These are phyloP conservation scores for Daldinia bambusicola DNA, from an alignment of 495 filamentous ascomycete genomes.

Conservation along the genomic window DNA sequence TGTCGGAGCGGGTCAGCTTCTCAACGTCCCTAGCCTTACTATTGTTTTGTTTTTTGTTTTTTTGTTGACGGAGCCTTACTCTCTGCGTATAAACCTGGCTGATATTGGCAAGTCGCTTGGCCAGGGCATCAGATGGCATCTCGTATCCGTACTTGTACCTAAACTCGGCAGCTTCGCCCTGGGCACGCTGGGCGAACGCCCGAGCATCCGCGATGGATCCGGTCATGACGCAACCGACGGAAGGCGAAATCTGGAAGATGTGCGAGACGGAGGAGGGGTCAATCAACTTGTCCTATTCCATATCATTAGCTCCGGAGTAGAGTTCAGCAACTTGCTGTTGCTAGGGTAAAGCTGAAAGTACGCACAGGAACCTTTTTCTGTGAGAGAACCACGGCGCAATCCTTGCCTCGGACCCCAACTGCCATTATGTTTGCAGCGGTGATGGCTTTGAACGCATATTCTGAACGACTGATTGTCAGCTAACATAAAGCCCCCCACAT, in stretches of 20 bases:
- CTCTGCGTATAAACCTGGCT: conserved; percentile 98
- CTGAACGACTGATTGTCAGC: conserved; percentile 61
- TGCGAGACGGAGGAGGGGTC: conserved; percentile 96
- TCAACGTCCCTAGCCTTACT: conserved; percentile 3
- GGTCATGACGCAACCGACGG: conserved; percentile 97
- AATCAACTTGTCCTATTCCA: conserved; percentile 92
- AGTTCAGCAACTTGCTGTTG: conserved; percentile 24
- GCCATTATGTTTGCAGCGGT: conserved; percentile 99
- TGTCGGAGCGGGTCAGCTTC: conserved; percentile 53
- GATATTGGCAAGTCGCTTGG: conserved; percentile 97
- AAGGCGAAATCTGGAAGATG: conserved; percentile 95
- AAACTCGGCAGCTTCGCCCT: conserved; percentile 96
- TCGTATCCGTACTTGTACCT: conserved; percentile 98
- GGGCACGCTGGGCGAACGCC: conserved; percentile 88
- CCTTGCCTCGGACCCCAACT: conserved; percentile 92
- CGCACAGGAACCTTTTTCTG: conserved; percentile 99
- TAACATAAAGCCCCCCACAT: conserved; percentile 23
- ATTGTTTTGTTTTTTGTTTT: neutral
- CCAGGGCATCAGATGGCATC: conserved; percentile 97
- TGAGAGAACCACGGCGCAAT: conserved; percentile 95
- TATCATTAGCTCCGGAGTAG: conserved; percentile 48
- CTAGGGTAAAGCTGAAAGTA: conserved; percentile 38
- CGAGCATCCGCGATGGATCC: conserved; percentile 97
- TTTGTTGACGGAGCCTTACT: conserved; percentile 62
- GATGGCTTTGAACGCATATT: conserved; percentile 99